Evolutionary conservation across 139 green algal genomes (phyloP), one percentile per base, ranked within the genome.

Genomic region (Mychonastes homosphaera): DNA sequence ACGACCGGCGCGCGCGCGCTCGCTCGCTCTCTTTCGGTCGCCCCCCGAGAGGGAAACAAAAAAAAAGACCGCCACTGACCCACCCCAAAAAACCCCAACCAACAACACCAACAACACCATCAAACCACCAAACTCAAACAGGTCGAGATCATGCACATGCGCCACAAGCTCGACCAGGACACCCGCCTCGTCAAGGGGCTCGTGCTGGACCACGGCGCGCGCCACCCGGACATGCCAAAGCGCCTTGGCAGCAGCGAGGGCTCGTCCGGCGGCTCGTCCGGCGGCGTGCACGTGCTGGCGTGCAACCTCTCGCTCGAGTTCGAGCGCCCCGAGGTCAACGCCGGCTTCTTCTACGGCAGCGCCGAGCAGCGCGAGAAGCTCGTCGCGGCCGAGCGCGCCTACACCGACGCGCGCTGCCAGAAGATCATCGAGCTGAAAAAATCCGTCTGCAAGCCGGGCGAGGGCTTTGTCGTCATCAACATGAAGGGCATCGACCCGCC

Each of bases 401-500:
- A 87, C 66, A 90, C 84, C 3, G 91, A 98, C 67, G 89, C 94
- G 46, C 79, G 84, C 26, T 94, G 98, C 53, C 74, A 80, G 51
- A 81, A 86, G 44, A 73, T 98, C 55, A 94, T 98, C 40, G 87
- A 90, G 39, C 79, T 98, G 23, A 98, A 98, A 68, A 84, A 82
- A 44, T 70, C 95, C 81, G 82, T 92, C n/a, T n/a, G n/a, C n/a
- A n/a, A n/a, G n/a, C n/a, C n/a, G n/a, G 81, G 89, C 48, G 83
- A 92, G 71, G 67, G 62, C 36, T 97, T 99, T 73, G 86, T 96
- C 44, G 74, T 99, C 39, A 93, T 99, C 67, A 99, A 99, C 72
- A 87, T 96, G 63, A 99, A 99, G 79, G 92, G 92, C 67, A 99
- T 98, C 67, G 92, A 99, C 74, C 91, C 91, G n/a, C 65, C 89